Base-by-base conservation (phyloP, 2,329 filamentous ascomycete genomes). In the Ophiostoma ips region DNA sequence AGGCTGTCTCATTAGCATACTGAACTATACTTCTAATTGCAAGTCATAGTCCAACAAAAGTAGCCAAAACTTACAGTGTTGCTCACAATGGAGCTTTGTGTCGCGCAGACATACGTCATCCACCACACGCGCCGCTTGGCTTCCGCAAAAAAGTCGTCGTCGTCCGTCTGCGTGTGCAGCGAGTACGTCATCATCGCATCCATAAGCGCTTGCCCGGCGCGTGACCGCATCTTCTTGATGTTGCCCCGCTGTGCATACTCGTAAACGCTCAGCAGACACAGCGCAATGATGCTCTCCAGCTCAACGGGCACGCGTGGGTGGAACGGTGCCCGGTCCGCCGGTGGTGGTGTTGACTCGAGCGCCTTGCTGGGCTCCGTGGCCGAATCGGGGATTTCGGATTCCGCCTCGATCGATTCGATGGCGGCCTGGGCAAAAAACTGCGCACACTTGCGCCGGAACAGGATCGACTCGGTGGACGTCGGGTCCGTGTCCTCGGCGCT, bases 171-270 rank as follows among this genome's bases (percentile, higher is more conserved):
- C 7, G 58, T 60, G 56, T 75, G 71, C 1, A 75, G 60, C 6
- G 61, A 64, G 21, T 70, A 56, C 31, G 64, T 65, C 63, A 72
- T 69, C 64, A 73, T 70, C 8, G 71, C 71, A 15, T 66, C 58
- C 52, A 70, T 63, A 35, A 75, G 56, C 3, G 72, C 71, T 50
- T 72, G 67, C 0, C 69, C 69, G 1, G 71, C 67, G 48, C 71
- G 64, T 50, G 64, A 67, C 49, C 67, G 63, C 70, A 74, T 73
- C 58, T 73, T 74, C 53, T 70, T 69, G 54, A 75, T 59, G 55
- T 75, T 75, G 1, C 72, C 72, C 6, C 72, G 64, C 52, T 75
- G 71, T 1, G 69, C 67, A 58, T 75, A 75, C 58, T 75, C 72
- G 56, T 75, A 75, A 5, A 72, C 64, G 55, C 70, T 71, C 2